These are phyloP conservation scores for Trifolium dubium DNA, from an alignment of 306 rosid genomes.

Conservation along the genomic window DNA sequence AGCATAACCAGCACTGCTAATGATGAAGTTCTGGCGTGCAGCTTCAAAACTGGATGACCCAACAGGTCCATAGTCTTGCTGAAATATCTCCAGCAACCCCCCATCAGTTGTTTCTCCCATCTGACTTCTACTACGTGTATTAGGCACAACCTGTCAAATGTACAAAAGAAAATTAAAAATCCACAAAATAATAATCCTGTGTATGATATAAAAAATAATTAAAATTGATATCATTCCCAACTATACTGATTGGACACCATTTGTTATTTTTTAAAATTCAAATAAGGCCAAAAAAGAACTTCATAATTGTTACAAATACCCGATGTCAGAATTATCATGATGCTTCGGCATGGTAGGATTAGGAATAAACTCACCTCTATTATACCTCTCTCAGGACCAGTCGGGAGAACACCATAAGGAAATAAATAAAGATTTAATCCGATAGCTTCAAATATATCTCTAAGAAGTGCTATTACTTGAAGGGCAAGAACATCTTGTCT, in stretches of 20 bases:
- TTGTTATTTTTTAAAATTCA: constrained; percentile 7
- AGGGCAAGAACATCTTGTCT: constrained; percentile 99
- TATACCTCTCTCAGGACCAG: constrained; percentile 96
- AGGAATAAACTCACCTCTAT: constrained; percentile 74
- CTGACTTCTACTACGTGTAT: constrained; percentile 93
- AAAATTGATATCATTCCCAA: constrained; percentile 18
- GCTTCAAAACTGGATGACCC: constrained; percentile 84
- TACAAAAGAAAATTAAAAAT: constrained; percentile 32
- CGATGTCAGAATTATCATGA: constrained; percentile 22
- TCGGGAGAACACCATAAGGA: constrained; percentile 98
- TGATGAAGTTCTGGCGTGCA: constrained; percentile 92
- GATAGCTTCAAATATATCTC: constrained; percentile 92
- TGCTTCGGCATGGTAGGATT: constrained; percentile 31
- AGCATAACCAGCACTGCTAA: constrained; percentile 98
- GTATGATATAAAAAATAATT: neutral
- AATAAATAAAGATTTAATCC: constrained; percentile 87
- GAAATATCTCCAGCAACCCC: constrained; percentile 94
- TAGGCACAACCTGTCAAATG: constrained; percentile 84
- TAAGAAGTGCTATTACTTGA: constrained; percentile 93
- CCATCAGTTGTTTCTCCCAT: constrained; percentile 99
- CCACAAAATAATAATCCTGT: constrained; percentile 15
- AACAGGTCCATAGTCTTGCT: constrained; percentile 93
- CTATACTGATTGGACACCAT: neutral
- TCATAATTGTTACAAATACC: constrained; percentile 7
- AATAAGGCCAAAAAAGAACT: constrained; percentile 9